Percentiles rank a stretch among this genome's conserved stretches.
phyloP scores from a whole-genome alignment of 1,139 yeast species.

The Yamadazyma diddensiae region DNA sequence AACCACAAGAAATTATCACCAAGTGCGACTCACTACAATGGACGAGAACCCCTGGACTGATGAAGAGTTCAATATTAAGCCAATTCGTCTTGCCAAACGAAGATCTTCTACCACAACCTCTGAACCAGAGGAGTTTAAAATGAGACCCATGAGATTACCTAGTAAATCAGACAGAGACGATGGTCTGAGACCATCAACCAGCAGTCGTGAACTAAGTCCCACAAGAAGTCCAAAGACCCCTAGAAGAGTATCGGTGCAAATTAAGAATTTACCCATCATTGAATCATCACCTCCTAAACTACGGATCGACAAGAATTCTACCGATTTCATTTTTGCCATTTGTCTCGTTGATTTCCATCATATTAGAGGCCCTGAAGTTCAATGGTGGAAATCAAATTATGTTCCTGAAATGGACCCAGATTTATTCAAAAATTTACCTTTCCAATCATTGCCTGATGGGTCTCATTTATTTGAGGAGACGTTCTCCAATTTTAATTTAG shows the following conservation, averaged over 20 bases:
- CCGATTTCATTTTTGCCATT: constrained; percentile 67
- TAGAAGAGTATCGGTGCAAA: constrained; percentile 28
- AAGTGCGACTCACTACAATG: not conserved
- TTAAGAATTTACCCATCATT: constrained; percentile 36
- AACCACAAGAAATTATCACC: not conserved
- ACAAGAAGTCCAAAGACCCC: constrained; percentile 13
- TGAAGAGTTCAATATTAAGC: constrained; percentile 20
- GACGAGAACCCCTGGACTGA: constrained; percentile 17
- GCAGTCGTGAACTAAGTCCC: constrained; percentile 5
- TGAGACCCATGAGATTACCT: constrained; percentile 15
- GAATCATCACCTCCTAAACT: constrained; percentile 16
- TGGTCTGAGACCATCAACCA: constrained; percentile 11
- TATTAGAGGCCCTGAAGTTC: constrained; percentile 91
- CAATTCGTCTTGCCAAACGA: constrained; percentile 33
- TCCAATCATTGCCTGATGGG: constrained; percentile 96
- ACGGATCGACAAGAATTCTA: constrained; percentile 13
- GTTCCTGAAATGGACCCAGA: constrained; percentile 34
- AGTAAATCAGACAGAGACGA: constrained; percentile 2
- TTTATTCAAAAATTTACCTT: constrained; percentile 86
- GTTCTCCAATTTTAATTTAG: constrained; percentile 82
- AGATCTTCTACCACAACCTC: constrained; percentile 14
- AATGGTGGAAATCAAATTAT: constrained; percentile 81
- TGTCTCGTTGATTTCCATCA: constrained; percentile 95
- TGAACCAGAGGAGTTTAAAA: constrained; percentile 13
- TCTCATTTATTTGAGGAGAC: constrained; percentile 90